Evolutionary conservation across 768 basidiomycete species (phyloP).

Genomic region (Leccinum olivaceopallidum): DNA sequence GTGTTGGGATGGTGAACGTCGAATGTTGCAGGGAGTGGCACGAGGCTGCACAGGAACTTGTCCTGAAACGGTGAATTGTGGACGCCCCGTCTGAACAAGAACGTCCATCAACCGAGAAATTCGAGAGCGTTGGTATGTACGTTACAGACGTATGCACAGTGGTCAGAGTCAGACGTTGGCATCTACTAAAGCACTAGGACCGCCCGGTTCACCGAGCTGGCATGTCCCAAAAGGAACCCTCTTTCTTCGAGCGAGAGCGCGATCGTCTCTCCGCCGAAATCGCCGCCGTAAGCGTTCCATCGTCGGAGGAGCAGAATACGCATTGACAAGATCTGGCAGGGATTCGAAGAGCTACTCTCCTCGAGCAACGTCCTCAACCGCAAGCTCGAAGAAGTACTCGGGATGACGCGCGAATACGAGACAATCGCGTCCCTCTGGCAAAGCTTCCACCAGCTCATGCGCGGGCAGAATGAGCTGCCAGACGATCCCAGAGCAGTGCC

Average conservation of each 20-base stretch:
- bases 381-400: constrained; percentile 88
- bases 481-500: constrained; percentile 43
- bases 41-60: not conserved
- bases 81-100: not conserved
- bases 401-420: constrained; percentile 91
- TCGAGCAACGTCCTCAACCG: constrained; percentile 86
- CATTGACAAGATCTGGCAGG: constrained; percentile 42
- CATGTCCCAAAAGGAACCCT: constrained; percentile 40
- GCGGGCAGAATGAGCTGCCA: constrained; percentile 40
- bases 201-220: not conserved
- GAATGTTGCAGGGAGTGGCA: not conserved
- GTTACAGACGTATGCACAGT: not conserved
- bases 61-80: not conserved
- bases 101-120: not conserved
- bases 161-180: not conserved
- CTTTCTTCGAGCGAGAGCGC: constrained; percentile 81
- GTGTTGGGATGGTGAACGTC: not conserved
- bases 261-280: constrained; percentile 75
- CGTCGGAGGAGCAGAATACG: not conserved
- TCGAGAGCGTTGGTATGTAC: not conserved
- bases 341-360: constrained; percentile 85
- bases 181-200: not conserved
- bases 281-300: constrained; percentile 52
- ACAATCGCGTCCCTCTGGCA: constrained; percentile 87
- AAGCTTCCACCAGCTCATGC: constrained; percentile 78